Evolutionary conservation across 371 early-diverging fungal species (phyloP).

Genomic region (Mortierella sp.): DNA sequence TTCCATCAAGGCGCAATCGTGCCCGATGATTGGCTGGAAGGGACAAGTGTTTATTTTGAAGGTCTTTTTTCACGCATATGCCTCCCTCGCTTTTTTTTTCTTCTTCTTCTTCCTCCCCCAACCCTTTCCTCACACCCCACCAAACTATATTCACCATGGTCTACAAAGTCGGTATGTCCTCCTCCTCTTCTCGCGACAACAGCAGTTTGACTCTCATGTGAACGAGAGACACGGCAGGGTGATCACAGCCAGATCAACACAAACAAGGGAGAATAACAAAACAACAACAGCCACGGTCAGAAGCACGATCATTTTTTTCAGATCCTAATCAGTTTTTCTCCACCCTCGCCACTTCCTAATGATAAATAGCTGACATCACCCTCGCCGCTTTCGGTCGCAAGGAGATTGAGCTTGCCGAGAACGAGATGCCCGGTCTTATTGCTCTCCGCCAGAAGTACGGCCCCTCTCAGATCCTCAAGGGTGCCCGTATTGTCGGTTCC

Average conservation of each 20-base stretch:
- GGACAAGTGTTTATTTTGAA: background rate
- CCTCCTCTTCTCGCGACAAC: too few relatives aligned
- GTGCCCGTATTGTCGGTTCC: slow-evolving; percentile 98
- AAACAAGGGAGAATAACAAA: background rate
- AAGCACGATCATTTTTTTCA: background rate
- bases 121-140: slow-evolving; percentile 13
- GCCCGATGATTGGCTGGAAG: background rate
- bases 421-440: slow-evolving; percentile 99
- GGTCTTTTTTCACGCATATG: background rate
- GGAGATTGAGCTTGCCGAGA: slow-evolving; percentile 95
- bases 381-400: slow-evolving; percentile 95
- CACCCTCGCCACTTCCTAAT: background rate
- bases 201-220: background rate
- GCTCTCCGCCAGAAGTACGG: slow-evolving; percentile 94
- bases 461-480: slow-evolving; percentile 91
- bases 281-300: background rate
- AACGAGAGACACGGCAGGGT: background rate
- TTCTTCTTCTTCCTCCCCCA: slow-evolving; percentile 2
- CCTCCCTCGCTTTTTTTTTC: slow-evolving; percentile 10
- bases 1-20: slow-evolving; percentile 1
- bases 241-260: background rate
- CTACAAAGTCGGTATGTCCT: slow-evolving; percentile 45
- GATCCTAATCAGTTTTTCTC: background rate
- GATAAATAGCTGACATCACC: slow-evolving; percentile 84
- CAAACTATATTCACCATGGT: slow-evolving; percentile 27